Evolutionary conservation across 352 stramenopile genomes (phyloP).

Genomic region (Globisporangium nunn): DNA sequence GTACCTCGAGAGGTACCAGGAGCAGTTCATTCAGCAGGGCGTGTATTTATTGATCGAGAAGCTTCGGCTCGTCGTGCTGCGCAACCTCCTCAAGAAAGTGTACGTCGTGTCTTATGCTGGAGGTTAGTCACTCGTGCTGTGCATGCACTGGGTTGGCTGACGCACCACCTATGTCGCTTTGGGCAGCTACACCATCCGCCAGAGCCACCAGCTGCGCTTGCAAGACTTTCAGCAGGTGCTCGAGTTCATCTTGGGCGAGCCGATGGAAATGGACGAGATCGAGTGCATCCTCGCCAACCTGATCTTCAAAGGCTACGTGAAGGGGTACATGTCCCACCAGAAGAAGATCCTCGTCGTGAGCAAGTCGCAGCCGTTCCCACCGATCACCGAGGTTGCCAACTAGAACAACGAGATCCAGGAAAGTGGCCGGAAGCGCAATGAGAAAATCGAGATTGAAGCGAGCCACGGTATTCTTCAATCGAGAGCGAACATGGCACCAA

Average conservation of each 20-base stretch:
- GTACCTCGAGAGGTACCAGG: constrained; percentile 87
- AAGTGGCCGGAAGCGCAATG: no score
- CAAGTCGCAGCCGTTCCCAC: constrained; percentile 92
- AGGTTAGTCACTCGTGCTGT: background rate
- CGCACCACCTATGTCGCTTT: background rate
- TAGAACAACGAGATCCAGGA: constrained; percentile 15
- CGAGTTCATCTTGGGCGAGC: constrained; percentile 73
- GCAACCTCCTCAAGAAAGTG: constrained; percentile 95
- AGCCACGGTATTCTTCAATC: no score
- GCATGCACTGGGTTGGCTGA: background rate
- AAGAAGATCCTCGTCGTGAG: constrained; percentile 95
- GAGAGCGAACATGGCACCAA: no score
- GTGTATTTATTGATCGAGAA: constrained; percentile 97
- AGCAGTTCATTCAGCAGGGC: constrained; percentile 87
- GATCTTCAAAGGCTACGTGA: constrained; percentile 95
- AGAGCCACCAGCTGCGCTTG: constrained; percentile 88
- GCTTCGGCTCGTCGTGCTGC: constrained; percentile 91
- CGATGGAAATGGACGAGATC: constrained; percentile 93
- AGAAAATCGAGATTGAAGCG: no score
- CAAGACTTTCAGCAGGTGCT: constrained; percentile 86
- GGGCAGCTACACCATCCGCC: constrained; percentile 69
- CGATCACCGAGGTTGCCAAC: constrained; percentile 70
- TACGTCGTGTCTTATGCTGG: constrained; percentile 33
- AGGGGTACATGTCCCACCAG: constrained; percentile 95
- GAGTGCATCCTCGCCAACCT: constrained; percentile 96